Evolutionary conservation across 495 filamentous ascomycete genomes (phyloP), one percentile per base, ranked within the genome.

Genomic region (Astrothelium macrocarpum): DNA sequence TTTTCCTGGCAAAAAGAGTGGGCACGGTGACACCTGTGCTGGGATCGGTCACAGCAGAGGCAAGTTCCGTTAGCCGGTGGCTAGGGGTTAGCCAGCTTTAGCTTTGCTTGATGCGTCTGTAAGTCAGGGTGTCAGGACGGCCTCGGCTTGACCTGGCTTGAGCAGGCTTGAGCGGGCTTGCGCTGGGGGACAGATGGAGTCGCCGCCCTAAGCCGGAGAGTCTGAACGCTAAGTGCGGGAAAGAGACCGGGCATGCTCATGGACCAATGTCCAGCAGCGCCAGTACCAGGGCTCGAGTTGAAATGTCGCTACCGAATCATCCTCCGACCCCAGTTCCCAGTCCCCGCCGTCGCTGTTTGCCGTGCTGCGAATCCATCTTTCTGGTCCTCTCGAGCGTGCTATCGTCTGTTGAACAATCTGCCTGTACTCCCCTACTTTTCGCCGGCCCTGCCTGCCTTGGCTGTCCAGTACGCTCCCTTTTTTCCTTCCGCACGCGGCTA

Each of bases 301-400:
- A n/a, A n/a, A n/a, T n/a, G 5, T 56, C 49, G 49, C 49, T 56
- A n/a, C 49, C 49, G n/a, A 56, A 56, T 56, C 20, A 56, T 20
- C 49, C 49, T 11, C 49, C 49, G 12, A 29, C 49, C 49, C 49
- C 10, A 25, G 49, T 20, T 29, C 49, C 49, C 49, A 28, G 49
- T 56, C 23, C 23, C 49, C 49, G 20, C 49, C 49, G 49, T 56
- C 49, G 20, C 49, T 20, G 49, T 56, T 56, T 56, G 49, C 49
- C 49, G 49, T 25, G 20, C 23, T 56, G 49, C 49, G 26, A 9
- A 49, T 56, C 23, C 20, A 9, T 25, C 5, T 56, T 25, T 20
- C 20, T 29, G 23, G 2, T 18, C 43, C 3, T 18, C 43, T 20
- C 18, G 11, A 9, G 10, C n/a, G 45, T 5, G 12, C 45, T 5